Base-by-base conservation (phyloP, 768 basidiomycete species). In the Boletus edulis region DNA sequence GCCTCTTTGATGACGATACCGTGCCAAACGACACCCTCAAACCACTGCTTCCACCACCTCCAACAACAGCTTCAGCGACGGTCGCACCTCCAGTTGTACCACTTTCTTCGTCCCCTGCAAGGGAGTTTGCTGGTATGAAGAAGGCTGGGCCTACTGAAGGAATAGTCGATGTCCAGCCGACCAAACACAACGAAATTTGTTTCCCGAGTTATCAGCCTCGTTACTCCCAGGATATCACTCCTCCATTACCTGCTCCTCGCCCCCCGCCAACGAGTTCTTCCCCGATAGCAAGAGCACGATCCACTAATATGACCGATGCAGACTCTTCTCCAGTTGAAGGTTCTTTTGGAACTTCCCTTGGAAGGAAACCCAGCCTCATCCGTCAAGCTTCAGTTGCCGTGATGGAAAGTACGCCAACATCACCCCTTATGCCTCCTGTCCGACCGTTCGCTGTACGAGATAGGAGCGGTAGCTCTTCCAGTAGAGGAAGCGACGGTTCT, bases 1-100 rank as follows among this genome's bases (percentile, higher is more conserved):
- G 78, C 37, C 75, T 97, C 11, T 97, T 97, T 68, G 88, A 89
- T 52, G 81, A 84, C 43, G 81, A 78, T 11, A 62, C 68, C n/a
- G 20, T 69, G 8, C 67, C 66, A 29, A 65, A 72, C 8, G 79
- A 81, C 40, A 67, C 75, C 2, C 72, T 79, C 59, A 80, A 77
- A 24, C 73, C 79, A 24, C 62, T 67, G 7, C 72, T 76, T 49
- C 68, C 58, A 54, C 57, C 60, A 48, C 62, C 67, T n/a, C 58
- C 65, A 39, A 55, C 58, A 15, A 61, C 60, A 42, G 65, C 58
- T 52, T 67, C 67, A 14, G 67, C 65, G 1, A 69, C 60, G 44
- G 59, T 71, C 6, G 61, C 67, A 35, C 65, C 68, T 48, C 55
- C 58, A 17, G 40, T 58, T 42, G 56, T 68, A 15, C 68, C 71